Base-by-base conservation (phyloP, 2,329 filamentous ascomycete genomes). In the Alternaria rosae region DNA sequence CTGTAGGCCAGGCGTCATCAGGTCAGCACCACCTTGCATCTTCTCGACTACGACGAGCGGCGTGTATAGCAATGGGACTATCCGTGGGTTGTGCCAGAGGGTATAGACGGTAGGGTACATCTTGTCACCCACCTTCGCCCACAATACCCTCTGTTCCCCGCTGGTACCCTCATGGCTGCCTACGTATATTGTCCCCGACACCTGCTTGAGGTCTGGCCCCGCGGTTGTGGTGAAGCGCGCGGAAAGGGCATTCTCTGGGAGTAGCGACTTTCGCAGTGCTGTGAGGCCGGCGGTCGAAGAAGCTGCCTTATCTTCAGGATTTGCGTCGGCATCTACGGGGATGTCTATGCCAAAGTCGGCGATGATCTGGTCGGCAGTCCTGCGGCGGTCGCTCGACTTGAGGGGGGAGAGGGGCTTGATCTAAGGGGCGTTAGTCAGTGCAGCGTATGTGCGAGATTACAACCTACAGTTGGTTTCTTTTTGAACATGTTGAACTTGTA, bases 1-100 rank as follows among this genome's bases (percentile, higher is more conserved):
- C 26, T 88, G 85, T 13, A 91, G 78, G 9, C 89, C 89, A 2
- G 89, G 89, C 1, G 86, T 90, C 89, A 91, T 91, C 50, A 91
- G 79, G 75, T 91, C 88, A 20, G 89, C 88, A 5, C 89, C 89
- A 8, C 85, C 84, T 59, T 85, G 86, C 9, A 91, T 79, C 76
- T 90, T 91, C 62, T 85, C 82, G 71, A 91, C 85, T 4, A 88
- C 86, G 23, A 87, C 83, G 10, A 83, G 81, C 5, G 87, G 87
- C 0, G 89, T 91, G 67, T 89, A 85, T n/a, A 91, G 81, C 30
- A 91, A 76, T 0, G 89, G 87, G 0, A 90, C 79, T 13, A 91
- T 79, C 28, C 82, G 81, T 4, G 88, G 83, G 68, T 89, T 87
- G 59, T 85, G 83, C 89, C 89, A 91, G 61, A 91, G 78, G 2